These are phyloP conservation scores for Wallemia ichthyophaga DNA, from an alignment of 1,284 basidiomycete species.

Conservation along the genomic window DNA sequence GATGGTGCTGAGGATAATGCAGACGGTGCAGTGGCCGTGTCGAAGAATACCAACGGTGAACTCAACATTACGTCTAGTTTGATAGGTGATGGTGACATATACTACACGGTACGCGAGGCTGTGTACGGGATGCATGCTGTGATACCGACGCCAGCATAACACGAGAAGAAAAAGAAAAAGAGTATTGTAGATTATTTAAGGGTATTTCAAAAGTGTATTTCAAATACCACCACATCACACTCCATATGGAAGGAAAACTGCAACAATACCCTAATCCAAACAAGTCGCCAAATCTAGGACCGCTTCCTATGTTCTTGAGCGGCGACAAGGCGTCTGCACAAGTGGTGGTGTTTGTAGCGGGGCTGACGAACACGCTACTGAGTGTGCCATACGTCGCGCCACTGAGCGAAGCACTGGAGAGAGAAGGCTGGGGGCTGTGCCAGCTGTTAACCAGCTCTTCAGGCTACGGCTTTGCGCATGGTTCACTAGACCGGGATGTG, in stretches of 20 bases:
- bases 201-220: neutral
- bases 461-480: neutral
- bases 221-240: neutral
- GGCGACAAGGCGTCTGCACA: neutral
- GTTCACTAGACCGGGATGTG: neutral
- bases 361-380: neutral
- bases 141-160: conserved; percentile 1
- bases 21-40: conserved; percentile 53
- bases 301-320: neutral
- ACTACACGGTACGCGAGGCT: conserved; percentile 55
- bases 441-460: neutral
- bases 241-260: neutral
- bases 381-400: neutral
- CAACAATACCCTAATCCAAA: neutral
- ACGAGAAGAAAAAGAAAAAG: too few relatives aligned
- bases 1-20: conserved; percentile 25
- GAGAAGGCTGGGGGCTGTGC: neutral
- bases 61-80: conserved; percentile 65
- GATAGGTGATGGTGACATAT: conserved; percentile 30
- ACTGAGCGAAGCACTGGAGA: neutral
- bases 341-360: neutral
- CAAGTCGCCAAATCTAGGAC: neutral
- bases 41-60: conserved; percentile 49
- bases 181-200: neutral
- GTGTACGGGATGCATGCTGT: conserved; percentile 58